Evolutionary conservation across 306 rosid genomes (phyloP).

Genomic region (Hippophae tibetana): DNA sequence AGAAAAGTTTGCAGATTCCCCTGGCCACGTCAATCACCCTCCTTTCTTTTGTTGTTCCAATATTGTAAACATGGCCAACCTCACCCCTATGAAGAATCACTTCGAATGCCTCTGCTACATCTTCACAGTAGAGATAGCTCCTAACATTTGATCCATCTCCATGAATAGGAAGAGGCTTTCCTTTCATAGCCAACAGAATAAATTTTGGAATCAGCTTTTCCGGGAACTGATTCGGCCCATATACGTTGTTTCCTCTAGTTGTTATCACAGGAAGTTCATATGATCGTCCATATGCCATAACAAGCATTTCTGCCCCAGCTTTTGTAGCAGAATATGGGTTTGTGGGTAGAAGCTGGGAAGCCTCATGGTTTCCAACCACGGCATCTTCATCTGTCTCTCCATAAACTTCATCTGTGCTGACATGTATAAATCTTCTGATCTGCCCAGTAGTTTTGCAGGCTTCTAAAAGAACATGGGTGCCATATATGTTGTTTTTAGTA

Average conservation of each 20-base stretch:
- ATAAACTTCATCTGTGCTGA: slow-evolving; percentile 91
- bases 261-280: slow-evolving; percentile 86
- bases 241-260: slow-evolving; percentile 84
- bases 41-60: slow-evolving; percentile 81
- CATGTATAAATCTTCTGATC: slow-evolving; percentile 85
- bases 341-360: slow-evolving; percentile 88
- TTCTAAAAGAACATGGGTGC: slow-evolving; percentile 83
- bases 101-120: slow-evolving; percentile 93
- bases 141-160: slow-evolving; percentile 93
- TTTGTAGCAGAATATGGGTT: slow-evolving; percentile 90
- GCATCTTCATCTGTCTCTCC: slow-evolving; percentile 96
- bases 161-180: slow-evolving; percentile 81
- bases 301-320: slow-evolving; percentile 96
- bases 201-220: slow-evolving; percentile 87
- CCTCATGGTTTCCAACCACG: slow-evolving; percentile 84
- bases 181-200: slow-evolving; percentile 80
- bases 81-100: slow-evolving; percentile 87
- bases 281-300: slow-evolving; percentile 89
- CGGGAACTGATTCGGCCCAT: slow-evolving; percentile 88
- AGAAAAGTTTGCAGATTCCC: slow-evolving; percentile 68
- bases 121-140: slow-evolving; percentile 82
- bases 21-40: slow-evolving; percentile 83
- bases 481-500: slow-evolving; percentile 90
- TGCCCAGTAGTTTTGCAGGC: slow-evolving; percentile 93
- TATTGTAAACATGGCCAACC: slow-evolving; percentile 89